A percentile compares a stretch with the other conserved stretches of the same genome.
These are phyloP conservation scores for Fraxinus dipetala DNA, from an alignment of 305 asterid species.

Conservation along the genomic window DNA sequence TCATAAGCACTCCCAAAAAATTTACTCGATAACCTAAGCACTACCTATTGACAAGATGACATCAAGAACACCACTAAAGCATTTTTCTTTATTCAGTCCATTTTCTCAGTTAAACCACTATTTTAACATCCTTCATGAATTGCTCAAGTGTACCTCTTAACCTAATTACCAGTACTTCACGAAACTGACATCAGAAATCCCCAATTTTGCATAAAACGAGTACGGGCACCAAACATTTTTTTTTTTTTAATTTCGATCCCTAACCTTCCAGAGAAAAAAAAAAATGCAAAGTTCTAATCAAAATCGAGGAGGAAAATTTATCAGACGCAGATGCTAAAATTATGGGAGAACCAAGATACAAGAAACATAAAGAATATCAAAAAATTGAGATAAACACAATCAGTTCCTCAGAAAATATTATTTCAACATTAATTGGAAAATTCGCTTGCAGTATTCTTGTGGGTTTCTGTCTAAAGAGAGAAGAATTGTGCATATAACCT, in stretches of 20 bases:
- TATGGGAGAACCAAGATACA: neutral
- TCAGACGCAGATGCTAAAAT: neutral
- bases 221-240: neutral
- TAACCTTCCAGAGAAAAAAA: neutral
- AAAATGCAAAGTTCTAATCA: neutral
- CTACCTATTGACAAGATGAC: neutral
- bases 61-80: neutral
- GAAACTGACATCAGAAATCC: neutral
- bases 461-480: neutral
- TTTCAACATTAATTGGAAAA: neutral
- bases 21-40: neutral
- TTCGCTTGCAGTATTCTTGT: neutral
- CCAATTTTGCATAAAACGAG: neutral
- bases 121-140: neutral
- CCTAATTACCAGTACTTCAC: neutral
- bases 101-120: neutral
- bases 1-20: neutral
- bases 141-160: neutral
- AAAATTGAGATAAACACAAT: neutral
- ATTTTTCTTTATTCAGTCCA: neutral
- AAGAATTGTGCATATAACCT: constrained; percentile 42
- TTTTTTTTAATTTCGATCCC: neutral
- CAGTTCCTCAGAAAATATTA: neutral
- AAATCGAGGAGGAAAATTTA: neutral
- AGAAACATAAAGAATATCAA: neutral